Percentiles rank a stretch among this genome's conserved stretches.
Conservation (phyloP, 257 asterid genomes). For the Rauvolfia tetraphylla region DNA sequence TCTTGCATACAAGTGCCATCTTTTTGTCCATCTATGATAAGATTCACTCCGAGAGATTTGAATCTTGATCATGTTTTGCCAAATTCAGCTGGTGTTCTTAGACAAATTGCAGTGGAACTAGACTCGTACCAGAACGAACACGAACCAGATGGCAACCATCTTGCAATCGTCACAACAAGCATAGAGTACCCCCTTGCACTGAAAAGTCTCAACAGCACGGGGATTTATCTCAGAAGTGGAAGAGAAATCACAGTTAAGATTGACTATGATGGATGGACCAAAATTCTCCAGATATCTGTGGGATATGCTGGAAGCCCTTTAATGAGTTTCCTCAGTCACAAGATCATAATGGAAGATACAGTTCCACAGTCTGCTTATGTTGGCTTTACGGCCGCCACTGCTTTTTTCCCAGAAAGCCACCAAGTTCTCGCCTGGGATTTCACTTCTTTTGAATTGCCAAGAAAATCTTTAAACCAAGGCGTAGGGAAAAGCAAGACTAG, state of each 20-base stretch:
- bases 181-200: constrained; percentile 46
- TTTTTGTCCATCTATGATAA: too few species aligned
- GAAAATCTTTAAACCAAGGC: constrained; percentile 27
- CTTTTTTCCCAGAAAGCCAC: constrained; percentile 44
- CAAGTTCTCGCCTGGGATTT: constrained; percentile 61
- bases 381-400: constrained; percentile 63
- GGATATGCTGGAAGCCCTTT: constrained; percentile 38
- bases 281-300: constrained; percentile 35
- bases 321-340: constrained; percentile 34
- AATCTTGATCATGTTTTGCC: too few species aligned
- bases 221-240: constrained; percentile 49
- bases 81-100: constrained; percentile 40
- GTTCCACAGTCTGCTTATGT: constrained; percentile 47
- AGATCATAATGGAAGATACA: constrained; percentile 39
- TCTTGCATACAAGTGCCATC: too few species aligned
- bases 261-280: constrained; percentile 53
- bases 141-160: constrained; percentile 49
- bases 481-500: constrained; percentile 13
- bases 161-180: constrained; percentile 53
- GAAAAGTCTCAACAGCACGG: constrained; percentile 42
- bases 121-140: constrained; percentile 57
- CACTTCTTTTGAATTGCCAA: constrained; percentile 41
- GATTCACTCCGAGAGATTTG: too few species aligned
- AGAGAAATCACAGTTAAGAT: constrained; percentile 32
- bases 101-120: constrained; percentile 55